Conservation (phyloP, 306 rosid genomes). For the Citrullus amarus region DNA sequence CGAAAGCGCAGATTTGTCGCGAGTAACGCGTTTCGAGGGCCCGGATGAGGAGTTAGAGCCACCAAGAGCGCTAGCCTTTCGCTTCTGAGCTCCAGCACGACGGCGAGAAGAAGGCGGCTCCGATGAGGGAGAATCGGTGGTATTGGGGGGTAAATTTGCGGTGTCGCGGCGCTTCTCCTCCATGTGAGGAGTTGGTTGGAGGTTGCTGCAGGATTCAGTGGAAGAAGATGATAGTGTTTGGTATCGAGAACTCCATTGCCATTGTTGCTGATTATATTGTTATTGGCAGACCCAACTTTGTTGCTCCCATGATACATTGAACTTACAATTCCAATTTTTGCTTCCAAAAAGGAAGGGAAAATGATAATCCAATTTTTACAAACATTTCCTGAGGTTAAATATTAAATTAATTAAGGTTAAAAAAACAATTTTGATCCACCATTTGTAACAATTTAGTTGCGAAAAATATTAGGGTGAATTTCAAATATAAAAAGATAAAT, state of each 20-base stretch:
- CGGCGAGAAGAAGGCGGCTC: conserved; percentile 60
- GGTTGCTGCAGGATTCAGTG: background rate
- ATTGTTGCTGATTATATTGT: background rate
- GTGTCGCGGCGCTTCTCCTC: conserved; percentile 73
- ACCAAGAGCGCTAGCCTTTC: conserved; percentile 38
- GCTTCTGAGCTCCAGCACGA: conserved; percentile 61
- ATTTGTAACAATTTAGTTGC: too few species aligned
- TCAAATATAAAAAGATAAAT: too few species aligned
- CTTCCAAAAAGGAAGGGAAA: background rate
- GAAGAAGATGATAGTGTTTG: background rate
- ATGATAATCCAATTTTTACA: background rate
- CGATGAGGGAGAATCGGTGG: conserved; percentile 37
- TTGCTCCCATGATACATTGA: background rate
- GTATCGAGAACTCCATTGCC: background rate
- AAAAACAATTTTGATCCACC: too few species aligned
- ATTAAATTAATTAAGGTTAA: too few species aligned
- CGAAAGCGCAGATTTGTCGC: conserved; percentile 50
- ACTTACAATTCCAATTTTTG: background rate
- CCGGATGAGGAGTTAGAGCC: conserved; percentile 41
- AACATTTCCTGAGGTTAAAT: background rate
- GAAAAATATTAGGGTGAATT: too few species aligned
- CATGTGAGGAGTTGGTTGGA: conserved; percentile 22
- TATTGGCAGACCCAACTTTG: background rate
- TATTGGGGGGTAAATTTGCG: conserved; percentile 23
- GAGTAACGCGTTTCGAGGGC: conserved; percentile 65